These are phyloP conservation scores for Cladosporium sp. DNA, from an alignment of 2,329 filamentous ascomycete species.

Conservation along the genomic window DNA sequence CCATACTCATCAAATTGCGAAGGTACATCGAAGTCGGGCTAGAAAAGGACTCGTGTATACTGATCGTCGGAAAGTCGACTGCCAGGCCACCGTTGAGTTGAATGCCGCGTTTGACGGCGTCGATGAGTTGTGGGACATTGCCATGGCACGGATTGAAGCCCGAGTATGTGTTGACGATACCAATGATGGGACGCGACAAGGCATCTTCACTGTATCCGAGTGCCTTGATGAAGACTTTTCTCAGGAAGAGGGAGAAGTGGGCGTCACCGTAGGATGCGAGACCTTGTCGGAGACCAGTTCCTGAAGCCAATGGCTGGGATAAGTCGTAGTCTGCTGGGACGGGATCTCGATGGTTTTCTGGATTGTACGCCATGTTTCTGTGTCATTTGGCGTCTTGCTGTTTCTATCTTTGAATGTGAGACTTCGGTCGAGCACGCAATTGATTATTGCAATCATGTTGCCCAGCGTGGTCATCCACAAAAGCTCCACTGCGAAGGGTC, in stretches of 20 bases:
- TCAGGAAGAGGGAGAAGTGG: slow-evolving; percentile 70
- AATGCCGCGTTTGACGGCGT: slow-evolving; percentile 65
- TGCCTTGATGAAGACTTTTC: slow-evolving; percentile 75
- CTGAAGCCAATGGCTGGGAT: slow-evolving; percentile 43
- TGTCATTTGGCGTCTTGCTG: too few species aligned
- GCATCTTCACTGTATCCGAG: slow-evolving; percentile 70
- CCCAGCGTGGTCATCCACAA: neutral
- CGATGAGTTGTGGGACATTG: slow-evolving; percentile 67
- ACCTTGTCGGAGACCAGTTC: slow-evolving; percentile 57
- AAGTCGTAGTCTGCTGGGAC: slow-evolving; percentile 58
- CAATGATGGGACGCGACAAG: slow-evolving; percentile 66
- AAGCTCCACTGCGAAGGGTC: neutral
- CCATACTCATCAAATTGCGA: slow-evolving; percentile 73
- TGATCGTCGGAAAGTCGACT: slow-evolving; percentile 71
- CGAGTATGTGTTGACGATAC: slow-evolving; percentile 69
- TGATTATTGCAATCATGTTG: too few species aligned
- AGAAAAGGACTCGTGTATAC: slow-evolving; percentile 65
- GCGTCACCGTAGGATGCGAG: slow-evolving; percentile 68
- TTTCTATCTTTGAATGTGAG: too few species aligned
- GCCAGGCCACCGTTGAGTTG: slow-evolving; percentile 64
- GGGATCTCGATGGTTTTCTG: too few species aligned
- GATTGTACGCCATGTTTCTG: too few species aligned
- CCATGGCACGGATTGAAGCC: slow-evolving; percentile 71
- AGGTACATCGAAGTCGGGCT: slow-evolving; percentile 71
- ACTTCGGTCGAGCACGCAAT: too few species aligned